Evolutionary conservation across 176 grass and related monocot genomes (phyloP), one percentile per base, ranked within the genome.

Genomic region (Cocos nucifera): DNA sequence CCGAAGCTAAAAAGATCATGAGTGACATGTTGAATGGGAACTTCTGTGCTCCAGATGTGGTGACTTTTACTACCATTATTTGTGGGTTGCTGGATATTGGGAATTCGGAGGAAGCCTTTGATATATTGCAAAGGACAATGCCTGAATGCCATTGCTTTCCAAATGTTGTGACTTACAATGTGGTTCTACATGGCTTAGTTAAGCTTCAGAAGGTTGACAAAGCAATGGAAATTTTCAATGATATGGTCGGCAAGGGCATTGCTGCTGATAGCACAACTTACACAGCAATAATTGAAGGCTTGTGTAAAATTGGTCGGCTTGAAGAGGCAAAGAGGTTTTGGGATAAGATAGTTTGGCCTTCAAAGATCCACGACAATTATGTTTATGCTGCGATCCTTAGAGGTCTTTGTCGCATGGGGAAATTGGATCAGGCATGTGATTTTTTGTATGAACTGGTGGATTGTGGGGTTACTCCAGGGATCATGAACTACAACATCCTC

Each of bases 401-500:
- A 69, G 87, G 87, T 58, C 79, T 97, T 27, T 91, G 81, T 73
- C 75, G 44, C 44, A 59, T 58, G 4, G 79, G 71, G 9, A 88
- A 88, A 80, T 70, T 97, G 19, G 78, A 92, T 51, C 81, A 78
- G 67, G 87, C 93, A 22, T 97, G 84, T 20, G 81, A 97, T 78
- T 98, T 92, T 62, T 78, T 98, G 10, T 88, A 86, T 63, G 81
- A 85, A 68, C 73, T 92, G 73, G 76, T 83, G 15, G 82, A 85
- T 65, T 82, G 44, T 53, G 69, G 79, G 58, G 57, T 83, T 69
- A 24, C 48, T 64, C 84, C 84, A 15, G 55, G 93, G 30, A 51
- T 89, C 22, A 48, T 97, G 44, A 88, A 82, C 82, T 92, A 92
- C 70, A 97, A 92, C 55, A 81, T 92, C 69, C 74, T 97, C 32